phyloP scores from a whole-genome alignment of 2,329 filamentous ascomycete species.

The Sporothrix luriei region DNA sequence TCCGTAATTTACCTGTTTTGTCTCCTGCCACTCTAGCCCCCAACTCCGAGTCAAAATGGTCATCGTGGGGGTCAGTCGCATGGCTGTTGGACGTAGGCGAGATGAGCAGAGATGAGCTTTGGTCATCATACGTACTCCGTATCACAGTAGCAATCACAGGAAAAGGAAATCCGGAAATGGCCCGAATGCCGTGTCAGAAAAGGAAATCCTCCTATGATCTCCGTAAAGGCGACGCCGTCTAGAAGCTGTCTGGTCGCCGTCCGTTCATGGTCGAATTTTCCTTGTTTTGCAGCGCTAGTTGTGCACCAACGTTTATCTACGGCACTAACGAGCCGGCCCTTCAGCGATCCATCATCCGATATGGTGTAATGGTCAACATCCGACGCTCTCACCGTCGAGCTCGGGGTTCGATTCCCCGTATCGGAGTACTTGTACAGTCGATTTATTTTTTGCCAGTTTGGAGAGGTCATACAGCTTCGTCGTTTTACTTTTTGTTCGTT shows the following conservation, averaged over 20 bases:
- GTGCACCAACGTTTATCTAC: neutral
- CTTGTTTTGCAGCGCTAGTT: neutral
- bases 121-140: too few species aligned
- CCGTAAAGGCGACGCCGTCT: neutral
- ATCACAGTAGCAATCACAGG: constrained; percentile 2
- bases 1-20: neutral
- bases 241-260: too few species aligned
- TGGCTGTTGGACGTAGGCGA: neutral
- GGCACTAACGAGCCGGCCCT: neutral
- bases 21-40: neutral
- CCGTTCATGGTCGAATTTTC: too few species aligned
- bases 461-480: neutral
- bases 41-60: neutral
- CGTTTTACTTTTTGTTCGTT: neutral
- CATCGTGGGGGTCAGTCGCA: neutral
- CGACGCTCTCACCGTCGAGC: constrained; percentile 36
- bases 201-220: neutral
- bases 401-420: constrained; percentile 36
- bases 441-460: constrained; percentile 2
- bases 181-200: neutral
- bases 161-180: neutral
- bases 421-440: constrained; percentile 24
- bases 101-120: constrained; percentile 10
- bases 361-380: constrained; percentile 36
- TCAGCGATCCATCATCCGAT: constrained; percentile 30